Conservation (phyloP, 129 eudicot genomes). For the Flaveria bidentis region DNA sequence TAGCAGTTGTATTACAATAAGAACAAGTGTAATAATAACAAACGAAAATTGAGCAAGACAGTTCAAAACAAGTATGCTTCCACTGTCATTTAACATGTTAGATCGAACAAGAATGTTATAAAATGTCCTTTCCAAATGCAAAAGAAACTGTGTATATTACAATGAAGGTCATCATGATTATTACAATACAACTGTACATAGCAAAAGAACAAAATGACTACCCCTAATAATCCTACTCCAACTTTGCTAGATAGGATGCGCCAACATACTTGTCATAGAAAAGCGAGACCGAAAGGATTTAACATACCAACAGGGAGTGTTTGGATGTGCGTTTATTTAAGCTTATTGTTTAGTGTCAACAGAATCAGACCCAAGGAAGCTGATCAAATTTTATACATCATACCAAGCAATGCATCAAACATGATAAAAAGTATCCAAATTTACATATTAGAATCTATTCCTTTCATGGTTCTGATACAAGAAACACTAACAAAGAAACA, state of each 20-base stretch:
- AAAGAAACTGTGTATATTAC: conserved; percentile 7
- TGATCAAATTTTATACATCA: conserved; percentile 1
- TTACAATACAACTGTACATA: conserved; percentile 26
- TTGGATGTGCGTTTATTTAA: not conserved
- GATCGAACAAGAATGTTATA: not conserved
- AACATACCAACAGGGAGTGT: not conserved
- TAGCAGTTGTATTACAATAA: not conserved
- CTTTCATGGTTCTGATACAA: conserved; percentile 23
- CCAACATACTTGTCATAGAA: conserved; percentile 9
- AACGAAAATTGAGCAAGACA: not conserved
- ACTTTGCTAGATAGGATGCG: conserved; percentile 14
- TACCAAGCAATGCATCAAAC: not conserved
- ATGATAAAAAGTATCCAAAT: conserved; percentile 14
- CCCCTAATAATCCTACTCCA: conserved; percentile 23
- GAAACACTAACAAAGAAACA: not conserved
- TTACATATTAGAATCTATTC: conserved; percentile 25
- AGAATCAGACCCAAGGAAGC: not conserved
- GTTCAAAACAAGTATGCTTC: not conserved
- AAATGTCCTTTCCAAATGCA: conserved; percentile 10
- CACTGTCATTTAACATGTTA: not conserved
- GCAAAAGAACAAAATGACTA: conserved; percentile 16
- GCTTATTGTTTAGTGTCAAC: not conserved
- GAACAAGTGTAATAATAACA: not conserved
- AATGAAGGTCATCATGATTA: conserved; percentile 16
- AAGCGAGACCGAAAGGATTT: conserved; percentile 6